Evolutionary conservation across 805 yeast species (phyloP), one percentile per base, ranked within the genome.

Genomic region (Candida sithepensis): DNA sequence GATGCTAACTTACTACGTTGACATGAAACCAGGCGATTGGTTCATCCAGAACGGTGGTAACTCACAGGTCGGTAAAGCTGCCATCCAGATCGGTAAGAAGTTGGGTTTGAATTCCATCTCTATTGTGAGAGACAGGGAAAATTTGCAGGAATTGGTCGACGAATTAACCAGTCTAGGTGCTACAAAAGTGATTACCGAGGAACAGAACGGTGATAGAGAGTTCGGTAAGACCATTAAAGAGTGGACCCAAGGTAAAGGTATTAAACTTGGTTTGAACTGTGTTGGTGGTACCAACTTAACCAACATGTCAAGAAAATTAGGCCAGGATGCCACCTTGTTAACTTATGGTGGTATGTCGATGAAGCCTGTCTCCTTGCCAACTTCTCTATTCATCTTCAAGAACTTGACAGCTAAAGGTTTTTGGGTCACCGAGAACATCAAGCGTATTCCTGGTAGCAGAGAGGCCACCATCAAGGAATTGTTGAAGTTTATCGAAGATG

Each of bases 311-410:
- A 77, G 97, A 56, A 92, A 90, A 64, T 74, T 94, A 47, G 82
- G 81, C 34, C 69, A 72, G 14, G 81, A 87, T 57, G 96, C 94
- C 1, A 77, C 82, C 42, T 71, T 94, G 73, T 79, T 90, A 56
- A 89, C 98, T 1, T 94, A 94, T 62, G 99, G 99, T 30, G 98
- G 96, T 34, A 94, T 94, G 99, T 88, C 97, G 3, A 82, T 84
- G 74, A 91, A 88, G 69, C 99, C 99, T 2, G 95, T 94, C 10
- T 78, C 80, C n/a, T 68, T 94, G 47, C 97, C 98, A 36, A 89
- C 97, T 1, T 81, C 96, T 0, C 70, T 88, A 50, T 88, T 88
- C 62, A 91, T 94, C 54, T 94, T 94, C 74, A 94, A 92, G 67
- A 86, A 91, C 61, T 68, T 94, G 47, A 82, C 85, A 5, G 82